phyloP scores from a whole-genome alignment of 352 stramenopile genomes.

The Phytopythium montanum region DNA sequence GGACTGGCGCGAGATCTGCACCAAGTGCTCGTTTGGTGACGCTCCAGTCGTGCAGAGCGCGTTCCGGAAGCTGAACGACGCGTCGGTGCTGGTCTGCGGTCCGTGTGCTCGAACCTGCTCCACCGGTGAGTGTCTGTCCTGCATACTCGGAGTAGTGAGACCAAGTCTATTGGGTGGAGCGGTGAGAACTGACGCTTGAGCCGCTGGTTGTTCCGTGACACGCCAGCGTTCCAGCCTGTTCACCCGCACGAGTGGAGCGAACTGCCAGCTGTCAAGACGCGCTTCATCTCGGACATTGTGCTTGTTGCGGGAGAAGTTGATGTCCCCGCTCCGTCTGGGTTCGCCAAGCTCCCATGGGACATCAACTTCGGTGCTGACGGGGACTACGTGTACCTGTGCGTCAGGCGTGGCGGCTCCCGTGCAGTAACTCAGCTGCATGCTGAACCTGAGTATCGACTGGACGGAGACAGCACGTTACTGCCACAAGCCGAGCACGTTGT shows the following conservation, averaged over 20 bases:
- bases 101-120: slow-evolving; percentile 64
- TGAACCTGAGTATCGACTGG: background rate
- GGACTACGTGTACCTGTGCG: slow-evolving; percentile 67
- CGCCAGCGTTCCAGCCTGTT: slow-evolving; percentile 35
- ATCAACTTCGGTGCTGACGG: slow-evolving; percentile 63
- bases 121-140: slow-evolving; percentile 28
- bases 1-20: slow-evolving; percentile 67
- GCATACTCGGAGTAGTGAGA: background rate
- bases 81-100: slow-evolving; percentile 41
- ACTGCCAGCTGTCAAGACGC: slow-evolving; percentile 19
- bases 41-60: slow-evolving; percentile 44
- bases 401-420: slow-evolving; percentile 41
- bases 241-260: slow-evolving; percentile 42
- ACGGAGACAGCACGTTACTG: background rate
- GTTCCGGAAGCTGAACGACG: slow-evolving; percentile 26
- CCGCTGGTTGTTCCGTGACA: no score
- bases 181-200: no score
- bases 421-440: slow-evolving; percentile 38
- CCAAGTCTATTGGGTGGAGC: background rate
- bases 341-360: slow-evolving; percentile 44
- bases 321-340: slow-evolving; percentile 43
- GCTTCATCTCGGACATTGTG: slow-evolving; percentile 63
- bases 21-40: slow-evolving; percentile 50
- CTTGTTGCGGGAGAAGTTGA: slow-evolving; percentile 58
- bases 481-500: background rate